phyloP scores from a whole-genome alignment of 139 green algal species.

The Ettlia oleoabundans region DNA sequence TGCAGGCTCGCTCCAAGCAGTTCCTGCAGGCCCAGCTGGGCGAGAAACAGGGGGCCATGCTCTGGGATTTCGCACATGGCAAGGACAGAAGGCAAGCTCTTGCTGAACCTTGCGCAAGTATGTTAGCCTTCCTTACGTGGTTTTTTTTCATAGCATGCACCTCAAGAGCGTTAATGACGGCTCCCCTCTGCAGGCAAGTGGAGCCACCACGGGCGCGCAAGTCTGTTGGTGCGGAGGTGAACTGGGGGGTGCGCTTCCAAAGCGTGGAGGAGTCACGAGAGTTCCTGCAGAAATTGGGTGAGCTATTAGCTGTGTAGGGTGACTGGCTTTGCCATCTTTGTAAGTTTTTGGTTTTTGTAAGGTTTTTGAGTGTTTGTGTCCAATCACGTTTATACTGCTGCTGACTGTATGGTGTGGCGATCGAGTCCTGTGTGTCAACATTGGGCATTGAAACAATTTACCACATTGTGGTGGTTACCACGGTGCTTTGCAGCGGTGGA shows the following conservation, averaged over 20 bases:
- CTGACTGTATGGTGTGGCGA: too few relatives aligned
- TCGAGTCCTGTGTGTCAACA: too few relatives aligned
- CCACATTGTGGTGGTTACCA: neutral
- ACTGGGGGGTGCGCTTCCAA: slow-evolving; percentile 91
- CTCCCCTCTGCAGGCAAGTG: slow-evolving; percentile 58
- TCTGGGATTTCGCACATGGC: slow-evolving; percentile 56
- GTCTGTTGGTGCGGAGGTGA: slow-evolving; percentile 90
- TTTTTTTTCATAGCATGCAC: neutral
- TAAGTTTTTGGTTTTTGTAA: too few relatives aligned
- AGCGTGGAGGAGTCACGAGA: slow-evolving; percentile 57
- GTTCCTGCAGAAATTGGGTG: slow-evolving; percentile 70
- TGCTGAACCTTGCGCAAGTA: neutral
- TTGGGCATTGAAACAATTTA: too few relatives aligned
- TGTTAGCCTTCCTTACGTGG: neutral
- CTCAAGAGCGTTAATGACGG: too few relatives aligned
- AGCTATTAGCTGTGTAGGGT: too few relatives aligned
- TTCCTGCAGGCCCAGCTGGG: slow-evolving; percentile 76
- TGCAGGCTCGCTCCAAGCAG: slow-evolving; percentile 49
- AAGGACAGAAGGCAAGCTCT: neutral
- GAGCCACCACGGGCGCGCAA: slow-evolving; percentile 49
- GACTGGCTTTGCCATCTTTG: too few relatives aligned
- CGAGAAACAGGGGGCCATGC: slow-evolving; percentile 70
- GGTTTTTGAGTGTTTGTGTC: too few relatives aligned
- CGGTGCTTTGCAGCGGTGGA: slow-evolving; percentile 31
- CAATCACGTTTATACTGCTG: too few relatives aligned